Evolutionary conservation across 2,329 filamentous ascomycete genomes (phyloP), one percentile per base, ranked within the genome.

Genomic region (Lasiodiplodia citricola): DNA sequence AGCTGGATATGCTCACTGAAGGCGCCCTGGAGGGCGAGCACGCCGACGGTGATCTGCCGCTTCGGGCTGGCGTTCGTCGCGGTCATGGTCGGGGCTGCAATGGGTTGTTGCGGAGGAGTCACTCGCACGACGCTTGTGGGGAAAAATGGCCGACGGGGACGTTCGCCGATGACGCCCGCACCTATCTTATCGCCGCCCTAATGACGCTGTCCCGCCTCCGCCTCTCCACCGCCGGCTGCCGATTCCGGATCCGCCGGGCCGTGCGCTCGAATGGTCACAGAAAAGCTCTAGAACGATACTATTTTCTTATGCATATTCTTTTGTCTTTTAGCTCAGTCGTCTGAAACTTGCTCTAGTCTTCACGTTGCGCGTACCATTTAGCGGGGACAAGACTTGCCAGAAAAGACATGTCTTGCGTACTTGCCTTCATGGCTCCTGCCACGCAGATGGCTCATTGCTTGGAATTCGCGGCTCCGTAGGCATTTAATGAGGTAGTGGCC

Each of bases 1-100:
- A 97, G 87, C 72, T 88, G 85, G 68, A 97, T 79, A 83, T 99
- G 95, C 80, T 99, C 95, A 75, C 89, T 87, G 80, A 98, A 97
- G 69, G 94, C 95, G 74, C 96, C 96, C 81, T 99, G 96, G 21
- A 99, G 87, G 73, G 96, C 89, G 47, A 91, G 84, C 41, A 90
- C 88, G 71, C 88, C 88, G 57, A 90, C 82, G 18, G 85, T 88
- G 68, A 88, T 28, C 14, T 58, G 55, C 28, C 65, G 65, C 35
- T 58, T 58, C 21, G 56, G 54, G 41, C 41, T 60, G 55, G 65
- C 56, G 44, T 56, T 35, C 23, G 65, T 60, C 21, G 55, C 54
- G 35, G 65, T 67, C 65, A 67, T 67, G 21, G 31, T 41, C 52
- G 62, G 54, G 25, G 54, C 38, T 16, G 47, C 47, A 52, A 52